Percentiles rank a stretch among this genome's conserved stretches.
phyloP scores from a whole-genome alignment of 495 filamentous ascomycete species.

The Lasiosphaeria hispida region DNA sequence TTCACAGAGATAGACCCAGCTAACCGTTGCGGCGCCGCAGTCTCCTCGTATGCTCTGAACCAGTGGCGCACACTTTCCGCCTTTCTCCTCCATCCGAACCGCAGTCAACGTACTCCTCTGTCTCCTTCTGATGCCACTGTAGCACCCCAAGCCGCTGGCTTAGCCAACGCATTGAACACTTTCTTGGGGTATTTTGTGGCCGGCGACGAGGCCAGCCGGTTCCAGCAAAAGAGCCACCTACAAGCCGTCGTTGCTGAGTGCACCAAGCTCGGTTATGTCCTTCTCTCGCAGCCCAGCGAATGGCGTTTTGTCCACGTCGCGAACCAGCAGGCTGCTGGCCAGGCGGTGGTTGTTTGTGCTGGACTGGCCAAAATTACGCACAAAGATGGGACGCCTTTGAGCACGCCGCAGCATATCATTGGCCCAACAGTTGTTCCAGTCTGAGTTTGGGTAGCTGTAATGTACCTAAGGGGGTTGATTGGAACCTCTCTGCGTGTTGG shows the following conservation, averaged over 20 bases:
- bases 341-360: slow-evolving; percentile 27
- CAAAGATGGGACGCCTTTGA: slow-evolving; percentile 27
- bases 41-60: slow-evolving; percentile 28
- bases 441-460: no score
- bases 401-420: no score
- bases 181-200: slow-evolving; percentile 35
- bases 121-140: slow-evolving; percentile 24
- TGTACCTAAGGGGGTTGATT: no score
- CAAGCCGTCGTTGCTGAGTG: slow-evolving; percentile 33
- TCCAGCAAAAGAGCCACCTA: slow-evolving; percentile 35
- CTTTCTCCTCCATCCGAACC: slow-evolving; percentile 33
- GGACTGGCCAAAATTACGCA: slow-evolving; percentile 30
- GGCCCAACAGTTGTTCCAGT: no score
- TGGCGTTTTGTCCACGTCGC: slow-evolving; percentile 26
- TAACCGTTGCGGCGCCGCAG: slow-evolving; percentile 22
- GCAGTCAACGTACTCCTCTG: slow-evolving; percentile 35
- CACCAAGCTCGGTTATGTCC: slow-evolving; percentile 33
- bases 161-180: slow-evolving; percentile 26
- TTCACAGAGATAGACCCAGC: neutral
- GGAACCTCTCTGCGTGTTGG: no score
- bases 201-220: slow-evolving; percentile 23
- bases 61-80: slow-evolving; percentile 38
- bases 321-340: slow-evolving; percentile 6
- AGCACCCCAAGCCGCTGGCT: slow-evolving; percentile 27
- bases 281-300: slow-evolving; percentile 35